Percentiles rank a stretch among this genome's conserved stretches.
Conservation (phyloP, 495 filamentous ascomycete species). For the Tuber melanosporum region DNA sequence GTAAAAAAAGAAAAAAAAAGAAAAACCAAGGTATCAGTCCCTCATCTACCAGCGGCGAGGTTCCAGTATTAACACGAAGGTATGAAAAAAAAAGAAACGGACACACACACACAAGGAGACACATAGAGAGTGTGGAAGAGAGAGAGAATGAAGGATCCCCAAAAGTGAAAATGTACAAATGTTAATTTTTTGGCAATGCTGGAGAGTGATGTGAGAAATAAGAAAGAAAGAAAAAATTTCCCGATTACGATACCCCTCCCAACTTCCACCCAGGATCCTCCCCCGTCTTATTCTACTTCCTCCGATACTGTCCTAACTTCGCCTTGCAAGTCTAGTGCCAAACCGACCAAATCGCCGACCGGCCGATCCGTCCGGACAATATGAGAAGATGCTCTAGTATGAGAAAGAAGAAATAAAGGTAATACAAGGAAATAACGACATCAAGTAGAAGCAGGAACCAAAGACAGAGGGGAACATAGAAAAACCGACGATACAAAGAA, state of each 20-base stretch:
- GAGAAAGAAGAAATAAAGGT: background rate
- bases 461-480: slow-evolving; percentile 8
- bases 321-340: background rate
- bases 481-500: slow-evolving; percentile 8
- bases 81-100: background rate
- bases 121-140: background rate
- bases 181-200: background rate
- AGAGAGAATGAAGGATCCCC: background rate
- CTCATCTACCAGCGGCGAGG: slow-evolving; percentile 1
- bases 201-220: background rate
- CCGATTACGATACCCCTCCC: slow-evolving; percentile 2
- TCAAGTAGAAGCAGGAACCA: slow-evolving; percentile 11
- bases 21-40: background rate
- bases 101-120: background rate
- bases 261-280: background rate
- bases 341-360: background rate
- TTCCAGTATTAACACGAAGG: slow-evolving; percentile 3
- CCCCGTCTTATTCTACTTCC: slow-evolving; percentile 1
- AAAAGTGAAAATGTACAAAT: slow-evolving; percentile 1
- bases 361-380: background rate
- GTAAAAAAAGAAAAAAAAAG: background rate
- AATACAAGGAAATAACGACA: slow-evolving; percentile 5
- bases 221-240: background rate
- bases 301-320: background rate
- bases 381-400: slow-evolving; percentile 6